Evolutionary conservation across 805 yeast species (phyloP).

Genomic region (Cyberlindnera maritima): DNA sequence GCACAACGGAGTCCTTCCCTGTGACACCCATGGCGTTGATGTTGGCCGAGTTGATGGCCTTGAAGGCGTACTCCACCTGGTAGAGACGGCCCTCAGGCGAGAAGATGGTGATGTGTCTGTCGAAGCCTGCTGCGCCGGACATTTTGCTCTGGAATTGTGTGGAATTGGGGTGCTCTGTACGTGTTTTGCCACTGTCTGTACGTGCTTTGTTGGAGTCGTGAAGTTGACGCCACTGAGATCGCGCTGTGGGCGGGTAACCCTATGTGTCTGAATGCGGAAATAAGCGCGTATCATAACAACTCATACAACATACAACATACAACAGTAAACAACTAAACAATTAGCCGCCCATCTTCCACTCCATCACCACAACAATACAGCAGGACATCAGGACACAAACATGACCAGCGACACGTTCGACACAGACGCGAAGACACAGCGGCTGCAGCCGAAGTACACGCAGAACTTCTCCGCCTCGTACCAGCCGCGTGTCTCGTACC

Average conservation of each 20-base stretch:
- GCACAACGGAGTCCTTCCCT: slow-evolving; percentile 83
- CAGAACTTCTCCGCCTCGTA: slow-evolving; percentile 35
- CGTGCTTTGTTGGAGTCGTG: too few species aligned
- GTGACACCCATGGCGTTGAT: slow-evolving; percentile 85
- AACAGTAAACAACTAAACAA: too few species aligned
- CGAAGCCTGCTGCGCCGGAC: slow-evolving; percentile 85
- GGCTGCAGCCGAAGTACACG: slow-evolving; percentile 46
- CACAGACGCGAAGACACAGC: slow-evolving; percentile 39
- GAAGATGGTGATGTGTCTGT: slow-evolving; percentile 96
- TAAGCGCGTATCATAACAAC: not conserved
- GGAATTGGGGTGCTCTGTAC: too few species aligned
- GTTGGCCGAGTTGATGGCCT: slow-evolving; percentile 91
- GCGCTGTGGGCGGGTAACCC: not conserved
- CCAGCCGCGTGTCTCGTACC: slow-evolving; percentile 75
- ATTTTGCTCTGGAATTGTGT: too few species aligned
- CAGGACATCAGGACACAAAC: not conserved
- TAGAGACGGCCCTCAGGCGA: slow-evolving; percentile 97
- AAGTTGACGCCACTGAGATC: not conserved
- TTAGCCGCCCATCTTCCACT: too few species aligned
- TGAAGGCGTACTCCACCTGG: slow-evolving; percentile 97
- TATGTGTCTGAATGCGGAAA: not conserved
- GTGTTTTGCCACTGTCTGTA: slow-evolving; percentile 1
- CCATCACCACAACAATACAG: not conserved
- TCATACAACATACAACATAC: too few species aligned
- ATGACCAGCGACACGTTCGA: slow-evolving; percentile 32